phyloP scores from a whole-genome alignment of 768 basidiomycete species.

The Rubroboletus satanas region DNA sequence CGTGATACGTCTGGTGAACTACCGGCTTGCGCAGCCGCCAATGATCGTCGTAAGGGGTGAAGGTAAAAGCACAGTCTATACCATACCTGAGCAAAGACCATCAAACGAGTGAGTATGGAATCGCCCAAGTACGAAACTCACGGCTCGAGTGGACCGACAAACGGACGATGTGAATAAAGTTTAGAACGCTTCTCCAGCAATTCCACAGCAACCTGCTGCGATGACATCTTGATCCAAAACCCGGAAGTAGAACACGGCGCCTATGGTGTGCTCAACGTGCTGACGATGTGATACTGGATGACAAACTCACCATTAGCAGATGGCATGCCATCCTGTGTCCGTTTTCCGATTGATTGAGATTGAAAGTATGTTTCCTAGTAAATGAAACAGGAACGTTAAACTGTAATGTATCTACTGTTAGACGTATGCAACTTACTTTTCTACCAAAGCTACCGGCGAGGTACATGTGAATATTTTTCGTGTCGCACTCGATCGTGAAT shows the following conservation, averaged over 20 bases:
- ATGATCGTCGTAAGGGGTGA: constrained; percentile 4
- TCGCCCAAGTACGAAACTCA: neutral
- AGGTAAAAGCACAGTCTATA: neutral
- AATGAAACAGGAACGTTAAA: neutral
- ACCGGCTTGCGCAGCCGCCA: constrained; percentile 4
- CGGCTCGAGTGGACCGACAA: neutral
- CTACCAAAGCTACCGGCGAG: too few relatives aligned
- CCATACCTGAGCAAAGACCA: constrained; percentile 5
- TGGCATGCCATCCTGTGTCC: neutral
- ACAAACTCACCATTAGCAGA: neutral
- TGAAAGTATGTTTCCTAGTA: neutral
- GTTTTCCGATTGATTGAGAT: neutral
- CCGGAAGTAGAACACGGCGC: neutral
- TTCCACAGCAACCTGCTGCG: neutral
- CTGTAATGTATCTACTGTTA: neutral
- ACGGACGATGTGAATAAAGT: neutral
- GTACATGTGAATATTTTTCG: too few relatives aligned
- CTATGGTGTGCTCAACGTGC: neutral
- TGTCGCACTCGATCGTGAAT: too few relatives aligned
- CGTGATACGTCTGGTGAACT: constrained; percentile 3
- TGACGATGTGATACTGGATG: neutral
- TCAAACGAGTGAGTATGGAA: neutral
- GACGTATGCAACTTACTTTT: neutral
- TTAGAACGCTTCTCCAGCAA: neutral
- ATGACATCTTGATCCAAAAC: neutral